A percentile compares a stretch with the other conserved stretches of the same genome.
Evolutionary conservation across 2,329 filamentous ascomycete species (phyloP).

Genomic region (Pseudocercospora eumusae): DNA sequence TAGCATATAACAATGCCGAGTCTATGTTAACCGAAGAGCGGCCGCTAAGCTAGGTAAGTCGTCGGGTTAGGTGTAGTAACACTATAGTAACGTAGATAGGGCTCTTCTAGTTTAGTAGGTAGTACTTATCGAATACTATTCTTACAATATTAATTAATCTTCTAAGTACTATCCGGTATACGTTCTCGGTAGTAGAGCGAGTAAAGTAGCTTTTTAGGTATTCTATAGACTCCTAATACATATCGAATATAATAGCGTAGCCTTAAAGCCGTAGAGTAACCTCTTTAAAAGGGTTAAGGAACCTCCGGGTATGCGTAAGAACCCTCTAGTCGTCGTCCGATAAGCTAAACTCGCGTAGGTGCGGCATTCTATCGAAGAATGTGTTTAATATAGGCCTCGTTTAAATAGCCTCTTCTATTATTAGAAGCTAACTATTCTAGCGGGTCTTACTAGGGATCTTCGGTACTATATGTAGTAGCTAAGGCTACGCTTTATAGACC

Average conservation of each 20-base stretch:
- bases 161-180: background rate
- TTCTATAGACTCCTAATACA: background rate
- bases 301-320: background rate
- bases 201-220: background rate
- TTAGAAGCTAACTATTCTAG: background rate
- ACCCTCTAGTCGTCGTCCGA: background rate
- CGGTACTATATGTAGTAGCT: background rate
- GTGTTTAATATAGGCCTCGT: background rate
- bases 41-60: background rate
- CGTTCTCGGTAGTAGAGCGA: background rate
- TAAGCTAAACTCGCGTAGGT: background rate
- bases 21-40: background rate
- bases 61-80: background rate
- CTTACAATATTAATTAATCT: background rate
- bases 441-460: background rate
- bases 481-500: background rate
- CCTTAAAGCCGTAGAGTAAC: background rate
- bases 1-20: background rate
- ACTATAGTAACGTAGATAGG: background rate
- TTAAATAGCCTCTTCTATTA: background rate
- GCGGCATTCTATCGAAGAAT: background rate
- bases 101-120: too few relatives aligned
- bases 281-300: background rate
- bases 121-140: background rate
- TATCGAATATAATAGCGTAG: background rate